These are phyloP conservation scores for Amanita muscaria DNA, from an alignment of 768 basidiomycete species.

Conservation along the genomic window DNA sequence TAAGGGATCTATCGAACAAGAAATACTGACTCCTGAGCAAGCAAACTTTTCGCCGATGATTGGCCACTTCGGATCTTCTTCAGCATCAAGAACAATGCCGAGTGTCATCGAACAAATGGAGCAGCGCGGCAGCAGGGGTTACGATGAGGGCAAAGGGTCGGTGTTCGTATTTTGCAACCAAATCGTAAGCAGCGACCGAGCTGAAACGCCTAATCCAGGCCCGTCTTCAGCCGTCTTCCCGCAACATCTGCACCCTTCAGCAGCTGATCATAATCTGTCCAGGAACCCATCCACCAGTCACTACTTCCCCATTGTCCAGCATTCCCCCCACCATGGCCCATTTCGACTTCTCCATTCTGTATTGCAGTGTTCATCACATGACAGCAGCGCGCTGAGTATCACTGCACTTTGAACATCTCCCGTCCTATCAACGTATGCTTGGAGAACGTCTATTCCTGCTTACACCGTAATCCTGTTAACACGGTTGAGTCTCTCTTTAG, in stretches of 20 bases:
- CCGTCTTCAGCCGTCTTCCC: conserved; percentile 60
- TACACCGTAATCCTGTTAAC: conserved; percentile 60
- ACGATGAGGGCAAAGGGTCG: conserved; percentile 13
- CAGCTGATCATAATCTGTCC: conserved; percentile 68
- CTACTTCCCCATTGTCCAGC: conserved; percentile 35
- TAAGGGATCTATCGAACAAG: no score
- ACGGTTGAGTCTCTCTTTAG: conserved; percentile 55
- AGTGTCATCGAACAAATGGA: no score
- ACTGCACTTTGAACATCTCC: conserved; percentile 69
- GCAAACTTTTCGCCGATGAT: no score
- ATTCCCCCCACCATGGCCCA: conserved; percentile 10
- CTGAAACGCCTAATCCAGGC: conserved; percentile 15
- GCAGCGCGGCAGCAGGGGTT: no score
- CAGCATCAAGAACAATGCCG: no score
- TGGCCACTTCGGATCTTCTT: conserved; percentile 6
- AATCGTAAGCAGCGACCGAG: background rate
- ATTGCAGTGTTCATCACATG: conserved; percentile 53
- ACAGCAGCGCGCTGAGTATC: conserved; percentile 56
- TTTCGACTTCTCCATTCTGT: conserved; percentile 21
- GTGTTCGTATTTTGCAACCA: conserved; percentile 17
- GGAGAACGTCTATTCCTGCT: conserved; percentile 59
- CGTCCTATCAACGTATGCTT: conserved; percentile 57
- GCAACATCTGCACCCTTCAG: no score
- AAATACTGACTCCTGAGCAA: background rate
- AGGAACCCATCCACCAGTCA: conserved; percentile 59